Evolutionary conservation across 371 early-diverging fungal genomes (phyloP).

Genomic region (Syncephalastrum sp.): DNA sequence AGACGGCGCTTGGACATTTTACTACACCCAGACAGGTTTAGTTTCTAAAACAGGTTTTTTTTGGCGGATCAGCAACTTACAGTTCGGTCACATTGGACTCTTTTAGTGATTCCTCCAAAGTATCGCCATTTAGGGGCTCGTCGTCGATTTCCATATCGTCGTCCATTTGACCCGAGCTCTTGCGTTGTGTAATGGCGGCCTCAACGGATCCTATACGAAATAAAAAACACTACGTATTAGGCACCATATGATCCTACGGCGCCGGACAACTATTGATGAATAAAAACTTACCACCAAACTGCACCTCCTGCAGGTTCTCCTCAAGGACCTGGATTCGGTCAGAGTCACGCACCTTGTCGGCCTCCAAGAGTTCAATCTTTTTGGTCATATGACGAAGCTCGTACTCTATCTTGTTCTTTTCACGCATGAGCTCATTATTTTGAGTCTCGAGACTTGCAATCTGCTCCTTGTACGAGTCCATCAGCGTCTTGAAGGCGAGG

Average conservation of each 20-base stretch:
- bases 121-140: constrained; percentile 30
- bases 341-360: constrained; percentile 61
- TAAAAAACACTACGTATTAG: background rate
- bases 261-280: background rate
- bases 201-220: constrained; percentile 1
- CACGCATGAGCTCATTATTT: constrained; percentile 63
- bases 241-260: background rate
- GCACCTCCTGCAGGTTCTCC: constrained; percentile 80
- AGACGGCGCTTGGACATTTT: constrained; percentile 70
- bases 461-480: constrained; percentile 88
- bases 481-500: constrained; percentile 71
- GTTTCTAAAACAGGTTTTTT: no score
- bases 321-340: constrained; percentile 80
- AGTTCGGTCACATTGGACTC: constrained; percentile 55
- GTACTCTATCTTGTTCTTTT: constrained; percentile 73
- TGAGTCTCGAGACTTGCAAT: constrained; percentile 71
- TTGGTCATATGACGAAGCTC: constrained; percentile 63
- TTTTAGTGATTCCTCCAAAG: constrained; percentile 48
- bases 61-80: constrained; percentile 23
- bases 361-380: constrained; percentile 65
- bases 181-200: background rate
- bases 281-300: constrained; percentile 57
- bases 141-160: constrained; percentile 47
- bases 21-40: constrained; percentile 15
- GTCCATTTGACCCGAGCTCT: background rate